Evolutionary conservation across 805 yeast genomes (phyloP).

Genomic region (Monosporozyma siamensis): DNA sequence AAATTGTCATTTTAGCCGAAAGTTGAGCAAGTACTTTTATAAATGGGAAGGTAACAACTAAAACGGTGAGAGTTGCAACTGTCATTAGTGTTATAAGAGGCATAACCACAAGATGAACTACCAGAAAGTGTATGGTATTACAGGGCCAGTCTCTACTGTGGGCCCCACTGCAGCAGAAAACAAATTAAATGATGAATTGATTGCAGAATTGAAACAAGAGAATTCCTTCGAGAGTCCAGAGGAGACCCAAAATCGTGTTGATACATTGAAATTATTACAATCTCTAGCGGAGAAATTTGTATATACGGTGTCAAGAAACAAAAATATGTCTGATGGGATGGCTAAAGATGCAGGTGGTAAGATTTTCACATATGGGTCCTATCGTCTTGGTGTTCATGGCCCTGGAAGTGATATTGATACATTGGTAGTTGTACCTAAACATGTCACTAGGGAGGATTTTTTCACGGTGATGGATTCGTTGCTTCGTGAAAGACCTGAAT

Average conservation of each 20-base stretch:
- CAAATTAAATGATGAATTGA: slow-evolving; percentile 60
- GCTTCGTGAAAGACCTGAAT: slow-evolving; percentile 62
- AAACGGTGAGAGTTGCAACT: not conserved
- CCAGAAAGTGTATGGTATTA: slow-evolving; percentile 29
- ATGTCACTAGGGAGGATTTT: slow-evolving; percentile 83
- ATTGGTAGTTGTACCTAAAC: slow-evolving; percentile 92
- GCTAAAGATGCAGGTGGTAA: slow-evolving; percentile 96
- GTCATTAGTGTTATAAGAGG: no score
- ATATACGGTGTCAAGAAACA: slow-evolving; percentile 62
- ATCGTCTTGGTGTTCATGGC: slow-evolving; percentile 90
- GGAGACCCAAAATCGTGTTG: slow-evolving; percentile 73
- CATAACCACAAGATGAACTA: slow-evolving; percentile 24
- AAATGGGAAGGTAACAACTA: not conserved
- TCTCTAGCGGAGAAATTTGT: slow-evolving; percentile 74
- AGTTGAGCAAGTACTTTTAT: not conserved
- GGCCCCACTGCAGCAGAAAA: slow-evolving; percentile 80
- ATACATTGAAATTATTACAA: slow-evolving; percentile 65
- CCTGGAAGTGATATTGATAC: slow-evolving; percentile 98
- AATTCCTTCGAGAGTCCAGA: slow-evolving; percentile 85
- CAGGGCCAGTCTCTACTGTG: slow-evolving; percentile 68
- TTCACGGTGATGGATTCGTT: slow-evolving; percentile 70
- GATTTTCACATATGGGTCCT: slow-evolving; percentile 92
- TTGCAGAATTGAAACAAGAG: slow-evolving; percentile 68
- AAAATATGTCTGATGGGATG: slow-evolving; percentile 96
- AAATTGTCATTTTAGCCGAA: slow-evolving; percentile 2